phyloP scores from a whole-genome alignment of 176 grass and related monocot genomes.

The Phoenix dactylifera region DNA sequence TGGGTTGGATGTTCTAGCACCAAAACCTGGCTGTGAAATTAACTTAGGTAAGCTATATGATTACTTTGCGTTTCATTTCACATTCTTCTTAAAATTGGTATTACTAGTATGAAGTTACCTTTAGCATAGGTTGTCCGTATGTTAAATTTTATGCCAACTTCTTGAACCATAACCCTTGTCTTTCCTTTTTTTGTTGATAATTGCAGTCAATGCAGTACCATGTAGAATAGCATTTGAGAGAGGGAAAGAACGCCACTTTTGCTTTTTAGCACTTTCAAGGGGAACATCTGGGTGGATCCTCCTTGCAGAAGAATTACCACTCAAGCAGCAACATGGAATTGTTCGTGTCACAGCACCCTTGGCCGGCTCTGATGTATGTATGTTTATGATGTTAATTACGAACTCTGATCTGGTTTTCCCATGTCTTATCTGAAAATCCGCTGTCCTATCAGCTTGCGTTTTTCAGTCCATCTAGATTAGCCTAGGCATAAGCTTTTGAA shows the following conservation, averaged over 20 bases:
- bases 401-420: background rate
- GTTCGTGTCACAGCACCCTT: conserved; percentile 75
- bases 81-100: no score
- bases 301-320: conserved; percentile 80
- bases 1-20: conserved; percentile 44
- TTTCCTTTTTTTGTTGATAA: conserved; percentile 15
- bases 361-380: conserved; percentile 88
- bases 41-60: conserved; percentile 45
- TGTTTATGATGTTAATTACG: conserved; percentile 8
- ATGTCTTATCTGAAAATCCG: no score
- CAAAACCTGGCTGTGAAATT: conserved; percentile 78
- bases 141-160: background rate
- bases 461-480: no score
- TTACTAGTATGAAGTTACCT: no score
- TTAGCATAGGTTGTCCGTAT: background rate
- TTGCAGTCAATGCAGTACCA: conserved; percentile 58
- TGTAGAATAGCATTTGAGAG: conserved; percentile 99
- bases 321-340: conserved; percentile 60
- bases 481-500: no score
- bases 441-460: no score
- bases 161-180: background rate
- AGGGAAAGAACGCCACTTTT: conserved; percentile 89
- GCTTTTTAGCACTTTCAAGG: conserved; percentile 60
- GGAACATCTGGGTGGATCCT: conserved; percentile 86
- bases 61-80: no score